Percentiles rank a stretch among this genome's conserved stretches.
Evolutionary conservation across 148 eudicot genomes (phyloP).

Genomic region (Pharnaceum exiguum): DNA sequence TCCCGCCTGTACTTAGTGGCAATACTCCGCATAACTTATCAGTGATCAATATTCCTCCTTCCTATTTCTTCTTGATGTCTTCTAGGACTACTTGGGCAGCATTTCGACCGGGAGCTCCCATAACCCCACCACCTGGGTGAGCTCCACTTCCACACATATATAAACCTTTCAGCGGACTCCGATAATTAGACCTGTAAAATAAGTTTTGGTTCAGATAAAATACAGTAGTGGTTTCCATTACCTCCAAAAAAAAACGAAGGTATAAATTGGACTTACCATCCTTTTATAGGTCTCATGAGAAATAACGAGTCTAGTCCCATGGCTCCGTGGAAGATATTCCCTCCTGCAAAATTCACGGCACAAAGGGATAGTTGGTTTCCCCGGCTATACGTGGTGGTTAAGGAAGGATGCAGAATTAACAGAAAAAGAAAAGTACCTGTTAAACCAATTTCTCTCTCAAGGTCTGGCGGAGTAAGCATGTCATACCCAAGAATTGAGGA

Average conservation of each 20-base stretch:
- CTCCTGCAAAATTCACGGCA: constrained; percentile 46
- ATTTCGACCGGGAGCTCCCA: constrained; percentile 96
- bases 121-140: constrained; percentile 98
- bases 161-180: constrained; percentile 73
- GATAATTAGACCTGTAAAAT: constrained; percentile 67
- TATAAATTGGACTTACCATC: constrained; percentile 57
- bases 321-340: constrained; percentile 95
- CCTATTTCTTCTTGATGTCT: constrained; percentile 35
- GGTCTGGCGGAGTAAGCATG: constrained; percentile 99
- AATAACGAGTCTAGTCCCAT: constrained; percentile 95
- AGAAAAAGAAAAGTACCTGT: constrained; percentile 57
- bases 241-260: neutral
- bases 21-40: too few species aligned
- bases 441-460: constrained; percentile 78
- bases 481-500: constrained; percentile 92
- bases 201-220: too few species aligned
- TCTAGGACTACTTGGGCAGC: constrained; percentile 73
- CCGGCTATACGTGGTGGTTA: neutral
- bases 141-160: constrained; percentile 94
- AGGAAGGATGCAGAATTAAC: neutral
- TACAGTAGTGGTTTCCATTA: neutral
- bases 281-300: constrained; percentile 88
- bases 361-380: neutral
- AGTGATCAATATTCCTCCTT: neutral
- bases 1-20: too few species aligned